These are phyloP conservation scores for Arthrobotrys musiformis DNA, from an alignment of 2,329 filamentous ascomycete genomes.

Conservation along the genomic window DNA sequence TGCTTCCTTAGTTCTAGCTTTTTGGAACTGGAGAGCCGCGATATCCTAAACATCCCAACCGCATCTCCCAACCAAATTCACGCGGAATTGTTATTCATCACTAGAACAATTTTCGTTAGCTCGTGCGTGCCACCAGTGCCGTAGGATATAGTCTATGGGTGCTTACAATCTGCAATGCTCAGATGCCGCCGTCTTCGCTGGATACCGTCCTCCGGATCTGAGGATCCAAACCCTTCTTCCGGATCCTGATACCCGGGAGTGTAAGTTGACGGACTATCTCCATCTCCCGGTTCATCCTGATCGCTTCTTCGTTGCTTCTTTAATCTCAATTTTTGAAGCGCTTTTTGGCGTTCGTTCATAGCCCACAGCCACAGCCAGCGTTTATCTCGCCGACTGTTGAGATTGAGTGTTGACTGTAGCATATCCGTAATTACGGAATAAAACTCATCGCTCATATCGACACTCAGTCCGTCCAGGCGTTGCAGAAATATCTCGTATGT, in stretches of 20 bases:
- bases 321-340: slow-evolving; percentile 1
- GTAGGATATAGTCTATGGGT: background rate
- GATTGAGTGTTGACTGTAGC: background rate
- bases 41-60: background rate
- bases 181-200: slow-evolving; percentile 8
- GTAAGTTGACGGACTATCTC: slow-evolving; percentile 5
- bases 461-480: background rate
- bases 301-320: background rate
- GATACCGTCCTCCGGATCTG: background rate
- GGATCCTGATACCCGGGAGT: background rate
- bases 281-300: background rate
- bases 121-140: background rate
- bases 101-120: background rate
- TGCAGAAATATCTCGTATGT: slow-evolving; percentile 7
- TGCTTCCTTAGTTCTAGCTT: background rate
- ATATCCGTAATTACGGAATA: slow-evolving; percentile 13
- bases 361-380: slow-evolving; percentile 12
- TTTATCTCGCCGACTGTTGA: slow-evolving; percentile 11
- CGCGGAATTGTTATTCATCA: slow-evolving; percentile 1
- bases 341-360: slow-evolving; percentile 15
- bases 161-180: slow-evolving; percentile 4
- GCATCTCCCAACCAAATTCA: background rate
- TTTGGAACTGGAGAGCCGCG: background rate
- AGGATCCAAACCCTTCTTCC: background rate
- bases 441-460: slow-evolving; percentile 10